These are phyloP conservation scores for Penicillium sp. DNA, from an alignment of 2,329 filamentous ascomycete species.

Conservation along the genomic window DNA sequence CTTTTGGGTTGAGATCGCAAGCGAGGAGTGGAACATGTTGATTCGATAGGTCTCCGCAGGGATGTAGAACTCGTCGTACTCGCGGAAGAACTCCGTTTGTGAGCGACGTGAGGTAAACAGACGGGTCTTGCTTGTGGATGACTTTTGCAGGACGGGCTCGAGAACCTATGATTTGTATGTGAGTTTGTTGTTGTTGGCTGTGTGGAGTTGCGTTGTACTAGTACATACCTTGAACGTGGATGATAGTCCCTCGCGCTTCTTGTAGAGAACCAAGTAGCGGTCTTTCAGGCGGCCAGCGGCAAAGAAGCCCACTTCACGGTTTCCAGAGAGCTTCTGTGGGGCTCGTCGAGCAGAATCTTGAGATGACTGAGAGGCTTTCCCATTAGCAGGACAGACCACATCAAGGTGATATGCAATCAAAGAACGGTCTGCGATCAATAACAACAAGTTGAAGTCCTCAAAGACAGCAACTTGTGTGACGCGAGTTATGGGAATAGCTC, in stretches of 20 bases:
- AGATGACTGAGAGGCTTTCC: constrained; percentile 46
- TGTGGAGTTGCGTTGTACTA: background rate
- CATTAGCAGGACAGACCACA: constrained; percentile 62
- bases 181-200: background rate
- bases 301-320: constrained; percentile 94
- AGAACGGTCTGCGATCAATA: constrained; percentile 87
- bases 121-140: constrained; percentile 76
- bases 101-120: constrained; percentile 63
- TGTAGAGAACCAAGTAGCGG: constrained; percentile 90
- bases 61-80: constrained; percentile 98
- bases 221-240: constrained; percentile 74
- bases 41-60: constrained; percentile 92
- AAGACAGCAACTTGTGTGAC: constrained; percentile 93
- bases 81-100: constrained; percentile 90
- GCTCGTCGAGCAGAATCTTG: constrained; percentile 75
- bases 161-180: constrained; percentile 60
- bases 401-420: constrained; percentile 94
- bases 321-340: constrained; percentile 83
- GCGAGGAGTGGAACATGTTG: constrained; percentile 92
- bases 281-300: constrained; percentile 97
- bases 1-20: constrained; percentile 85
- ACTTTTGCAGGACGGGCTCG: constrained; percentile 92
- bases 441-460: constrained; percentile 90
- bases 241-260: constrained; percentile 87
- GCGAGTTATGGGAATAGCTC: constrained; percentile 71